Base-by-base conservation (phyloP, 345 rosid species). In the Ceriops tagal region DNA sequence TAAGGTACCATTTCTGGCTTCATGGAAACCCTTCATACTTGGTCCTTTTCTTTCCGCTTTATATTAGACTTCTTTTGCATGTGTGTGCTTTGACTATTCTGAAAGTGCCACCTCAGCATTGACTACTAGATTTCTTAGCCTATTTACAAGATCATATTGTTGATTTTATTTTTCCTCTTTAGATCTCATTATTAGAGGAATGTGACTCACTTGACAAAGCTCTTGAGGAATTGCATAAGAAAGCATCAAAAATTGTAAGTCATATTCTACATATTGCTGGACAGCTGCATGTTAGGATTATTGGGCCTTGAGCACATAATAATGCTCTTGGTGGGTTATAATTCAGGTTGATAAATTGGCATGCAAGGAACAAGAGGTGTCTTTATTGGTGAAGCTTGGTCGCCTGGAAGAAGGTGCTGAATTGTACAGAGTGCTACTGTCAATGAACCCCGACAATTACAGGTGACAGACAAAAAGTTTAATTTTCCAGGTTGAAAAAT, bases 371-470 rank as follows among this genome's bases (percentile, higher is more conserved):
- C 95, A 96, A 83, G 92, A 90, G 79, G 98, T 85, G 66, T 83
- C 90, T 70, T 88, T 92, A 67, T 77, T 96, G 69, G 82, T 89
- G 72, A 92, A 88, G 85, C 82, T 86, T 84, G 92, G 83, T 59
- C 83, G 35, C 58, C 76, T 83, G 28, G 98, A 89, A 77, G 99
- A 90, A 84, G 99, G 85, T 67, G 87, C 77, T 73, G 84, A 86
- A 72, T 72, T 89, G 78, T 90, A 87, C 77, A 84, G 77, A 86
- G 75, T 30, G 53, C 83, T 96, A 62, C 98, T 96, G 71, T 83
- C 86, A 46, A 79, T 92, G 84, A 96, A 92, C 86, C 98, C 99
- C 65, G 98, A 96, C 83, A 92, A 96, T 73, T 96, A 96, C 82
- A 87, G 97, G 99, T 92, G 76, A 72, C 62, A 71, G 56, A 59